phyloP scores from a whole-genome alignment of 495 filamentous ascomycete species.

The Penicillium daleae region DNA sequence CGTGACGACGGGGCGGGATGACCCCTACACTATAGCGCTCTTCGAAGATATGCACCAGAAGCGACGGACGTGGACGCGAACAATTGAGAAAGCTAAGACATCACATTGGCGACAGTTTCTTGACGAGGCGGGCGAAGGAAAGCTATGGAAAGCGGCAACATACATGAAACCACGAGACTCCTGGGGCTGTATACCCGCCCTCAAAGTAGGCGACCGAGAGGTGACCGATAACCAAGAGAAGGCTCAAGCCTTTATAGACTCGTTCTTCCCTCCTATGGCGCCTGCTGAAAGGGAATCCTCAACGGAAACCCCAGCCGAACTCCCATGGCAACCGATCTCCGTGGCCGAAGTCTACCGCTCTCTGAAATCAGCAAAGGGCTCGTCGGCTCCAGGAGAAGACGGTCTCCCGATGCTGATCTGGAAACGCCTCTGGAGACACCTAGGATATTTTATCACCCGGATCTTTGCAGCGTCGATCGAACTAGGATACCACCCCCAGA shows the following conservation, averaged over 20 bases:
- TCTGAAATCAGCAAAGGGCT: constrained; percentile 23
- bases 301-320: constrained; percentile 2
- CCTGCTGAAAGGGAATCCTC: constrained; percentile 9
- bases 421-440: constrained; percentile 30
- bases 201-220: constrained; percentile 19
- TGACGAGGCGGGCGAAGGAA: constrained; percentile 19
- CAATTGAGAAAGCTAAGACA: constrained; percentile 15
- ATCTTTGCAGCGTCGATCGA: constrained; percentile 26
- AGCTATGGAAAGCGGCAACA: constrained; percentile 27
- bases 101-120: constrained; percentile 21
- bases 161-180: constrained; percentile 32
- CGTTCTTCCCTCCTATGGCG: constrained; percentile 33
- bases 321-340: constrained; percentile 30
- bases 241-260: constrained; percentile 26
- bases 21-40: constrained; percentile 9
- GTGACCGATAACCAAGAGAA: constrained; percentile 29
- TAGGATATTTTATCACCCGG: constrained; percentile 19
- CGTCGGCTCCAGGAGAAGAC: constrained; percentile 32
- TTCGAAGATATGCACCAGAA: constrained; percentile 20
- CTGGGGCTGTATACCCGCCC: constrained; percentile 24
- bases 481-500: constrained; percentile 26
- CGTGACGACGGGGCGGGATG: constrained; percentile 8
- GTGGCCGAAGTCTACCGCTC: constrained; percentile 30
- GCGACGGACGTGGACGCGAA: constrained; percentile 16
- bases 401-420: constrained; percentile 24